Conservation (phyloP, 1,139 yeast genomes). For the Yamadazyma trypodendri region DNA sequence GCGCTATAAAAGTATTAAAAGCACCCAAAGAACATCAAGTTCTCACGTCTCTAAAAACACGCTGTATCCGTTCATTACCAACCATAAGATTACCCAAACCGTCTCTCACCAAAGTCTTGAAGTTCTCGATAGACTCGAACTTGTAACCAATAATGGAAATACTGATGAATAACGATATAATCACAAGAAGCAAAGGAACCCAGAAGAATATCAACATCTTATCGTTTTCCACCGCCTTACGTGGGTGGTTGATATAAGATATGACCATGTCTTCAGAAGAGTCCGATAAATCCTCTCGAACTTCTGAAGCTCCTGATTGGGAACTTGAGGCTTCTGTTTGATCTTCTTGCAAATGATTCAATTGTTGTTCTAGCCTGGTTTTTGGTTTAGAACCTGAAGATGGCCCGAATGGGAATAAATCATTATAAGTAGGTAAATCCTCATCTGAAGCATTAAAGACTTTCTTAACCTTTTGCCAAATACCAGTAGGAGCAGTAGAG, state of each 20-base stretch:
- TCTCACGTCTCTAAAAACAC: slow-evolving; percentile 39
- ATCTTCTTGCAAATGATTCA: slow-evolving; percentile 17
- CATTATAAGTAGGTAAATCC: slow-evolving; percentile 75
- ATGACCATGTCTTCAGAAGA: slow-evolving; percentile 54
- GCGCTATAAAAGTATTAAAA: not conserved
- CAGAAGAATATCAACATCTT: slow-evolving; percentile 86
- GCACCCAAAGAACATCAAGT: slow-evolving; percentile 1
- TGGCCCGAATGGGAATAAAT: slow-evolving; percentile 69
- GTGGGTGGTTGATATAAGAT: slow-evolving; percentile 54
- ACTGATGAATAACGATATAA: slow-evolving; percentile 51
- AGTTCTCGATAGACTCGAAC: slow-evolving; percentile 37
- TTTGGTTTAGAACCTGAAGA: slow-evolving; percentile 33
- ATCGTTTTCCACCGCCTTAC: slow-evolving; percentile 74
- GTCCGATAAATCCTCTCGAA: slow-evolving; percentile 33
- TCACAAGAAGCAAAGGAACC: slow-evolving; percentile 65
- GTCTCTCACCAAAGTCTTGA: slow-evolving; percentile 50
- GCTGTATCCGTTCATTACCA: slow-evolving; percentile 67
- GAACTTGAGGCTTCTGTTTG: slow-evolving; percentile 1
- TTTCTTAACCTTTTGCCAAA: slow-evolving; percentile 65
- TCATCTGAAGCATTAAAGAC: slow-evolving; percentile 49
- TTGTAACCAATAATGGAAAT: slow-evolving; percentile 53
- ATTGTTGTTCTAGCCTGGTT: slow-evolving; percentile 34
- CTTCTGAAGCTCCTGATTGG: not conserved
- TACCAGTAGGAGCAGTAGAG: slow-evolving; percentile 22
- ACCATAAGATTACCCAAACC: slow-evolving; percentile 61